phyloP scores from a whole-genome alignment of 2,329 filamentous ascomycete species.

The Colletotrichum paranaense region DNA sequence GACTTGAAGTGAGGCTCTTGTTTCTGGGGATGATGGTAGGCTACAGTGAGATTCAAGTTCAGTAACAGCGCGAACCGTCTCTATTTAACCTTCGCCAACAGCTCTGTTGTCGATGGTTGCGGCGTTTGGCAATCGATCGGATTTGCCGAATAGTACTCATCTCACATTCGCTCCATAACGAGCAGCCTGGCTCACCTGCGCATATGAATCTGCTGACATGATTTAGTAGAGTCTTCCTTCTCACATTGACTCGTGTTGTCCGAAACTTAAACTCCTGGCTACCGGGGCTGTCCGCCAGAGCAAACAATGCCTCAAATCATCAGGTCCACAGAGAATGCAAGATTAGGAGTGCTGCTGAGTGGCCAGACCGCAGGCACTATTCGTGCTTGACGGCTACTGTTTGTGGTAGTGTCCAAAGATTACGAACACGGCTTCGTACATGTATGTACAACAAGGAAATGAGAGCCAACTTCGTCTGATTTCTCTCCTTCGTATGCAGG shows the following conservation, averaged over 20 bases:
- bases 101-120: neutral
- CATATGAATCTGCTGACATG: neutral
- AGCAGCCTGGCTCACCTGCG: neutral
- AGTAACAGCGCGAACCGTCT: neutral
- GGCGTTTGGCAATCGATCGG: neutral
- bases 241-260: neutral
- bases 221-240: neutral
- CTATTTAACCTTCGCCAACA: neutral
- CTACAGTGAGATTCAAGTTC: neutral
- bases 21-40: neutral
- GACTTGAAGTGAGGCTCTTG: neutral
- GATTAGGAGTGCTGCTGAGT: too few species aligned
- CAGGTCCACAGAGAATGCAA: neutral
- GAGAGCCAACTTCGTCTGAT: too few species aligned
- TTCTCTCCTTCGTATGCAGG: too few species aligned
- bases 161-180: neutral
- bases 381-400: too few species aligned
- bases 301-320: neutral
- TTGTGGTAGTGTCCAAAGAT: too few species aligned
- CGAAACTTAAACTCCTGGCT: neutral
- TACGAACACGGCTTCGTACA: too few species aligned
- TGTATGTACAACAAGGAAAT: too few species aligned
- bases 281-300: too few species aligned
- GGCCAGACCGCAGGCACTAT: too few species aligned
- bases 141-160: neutral